Evolutionary conservation across 2,329 filamentous ascomycete species (phyloP).

Genomic region (Trichoderma sp.): DNA sequence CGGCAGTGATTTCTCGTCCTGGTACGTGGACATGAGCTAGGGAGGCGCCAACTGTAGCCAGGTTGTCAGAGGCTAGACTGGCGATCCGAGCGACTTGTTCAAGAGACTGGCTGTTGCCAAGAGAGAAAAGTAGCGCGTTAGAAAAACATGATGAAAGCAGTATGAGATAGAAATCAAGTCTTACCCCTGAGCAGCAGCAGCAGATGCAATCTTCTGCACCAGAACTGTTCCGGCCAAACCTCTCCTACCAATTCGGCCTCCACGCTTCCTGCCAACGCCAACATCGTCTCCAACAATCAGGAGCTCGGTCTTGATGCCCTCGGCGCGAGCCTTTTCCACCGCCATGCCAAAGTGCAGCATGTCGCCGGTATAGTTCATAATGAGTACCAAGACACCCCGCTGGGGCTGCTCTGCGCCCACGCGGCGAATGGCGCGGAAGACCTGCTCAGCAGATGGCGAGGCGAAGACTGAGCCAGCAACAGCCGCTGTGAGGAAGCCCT

Average conservation of each 20-base stretch:
- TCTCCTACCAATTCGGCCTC: constrained; percentile 72
- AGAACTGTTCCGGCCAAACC: constrained; percentile 70
- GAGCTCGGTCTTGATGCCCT: constrained; percentile 64
- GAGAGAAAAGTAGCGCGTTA: background rate
- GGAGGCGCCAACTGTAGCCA: constrained; percentile 56
- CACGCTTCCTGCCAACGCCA: constrained; percentile 66
- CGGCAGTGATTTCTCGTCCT: constrained; percentile 44
- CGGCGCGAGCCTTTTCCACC: constrained; percentile 71
- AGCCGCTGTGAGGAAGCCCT: constrained; percentile 68
- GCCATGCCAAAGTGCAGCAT: constrained; percentile 77
- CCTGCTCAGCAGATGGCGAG: constrained; percentile 72
- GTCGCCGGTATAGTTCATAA: constrained; percentile 76
- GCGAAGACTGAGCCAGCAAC: constrained; percentile 78
- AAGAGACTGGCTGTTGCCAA: constrained; percentile 28
- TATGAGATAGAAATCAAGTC: background rate
- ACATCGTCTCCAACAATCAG: constrained; percentile 75
- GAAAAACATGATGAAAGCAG: background rate
- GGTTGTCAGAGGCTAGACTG: constrained; percentile 50
- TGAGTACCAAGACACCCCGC: constrained; percentile 69
- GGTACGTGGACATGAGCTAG: constrained; percentile 60
- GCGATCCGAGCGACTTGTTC: constrained; percentile 52
- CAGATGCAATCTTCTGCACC: constrained; percentile 67
- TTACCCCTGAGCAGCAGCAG: constrained; percentile 50
- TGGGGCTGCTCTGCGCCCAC: constrained; percentile 55
- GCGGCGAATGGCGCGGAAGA: constrained; percentile 65